These are phyloP conservation scores for Oropetium thomaeum DNA, from an alignment of 176 grass and related monocot genomes.

Conservation along the genomic window DNA sequence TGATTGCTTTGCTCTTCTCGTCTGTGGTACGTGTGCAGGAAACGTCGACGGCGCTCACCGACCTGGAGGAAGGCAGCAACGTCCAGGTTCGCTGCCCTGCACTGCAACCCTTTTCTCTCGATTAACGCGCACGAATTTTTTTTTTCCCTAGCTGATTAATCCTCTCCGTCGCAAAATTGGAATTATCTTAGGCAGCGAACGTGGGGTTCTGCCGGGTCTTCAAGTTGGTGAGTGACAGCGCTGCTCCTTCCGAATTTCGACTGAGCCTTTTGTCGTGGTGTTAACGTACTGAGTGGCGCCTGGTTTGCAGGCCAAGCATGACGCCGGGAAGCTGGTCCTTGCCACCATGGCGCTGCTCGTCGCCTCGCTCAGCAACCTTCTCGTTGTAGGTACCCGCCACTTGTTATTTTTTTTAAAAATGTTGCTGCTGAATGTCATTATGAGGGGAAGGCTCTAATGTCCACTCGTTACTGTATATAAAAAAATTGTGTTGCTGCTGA, in stretches of 20 bases:
- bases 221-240: conserved; percentile 65
- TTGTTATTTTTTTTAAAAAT: neutral
- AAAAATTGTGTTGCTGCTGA: neutral
- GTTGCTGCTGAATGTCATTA: neutral
- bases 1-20: neutral
- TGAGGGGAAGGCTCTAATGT: too few species aligned
- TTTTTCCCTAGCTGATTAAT: neutral
- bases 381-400: conserved; percentile 72
- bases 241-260: neutral
- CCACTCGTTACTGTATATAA: conserved; percentile 19
- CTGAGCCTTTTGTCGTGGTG: neutral
- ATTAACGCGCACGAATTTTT: neutral
- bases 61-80: conserved; percentile 86
- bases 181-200: conserved; percentile 53
- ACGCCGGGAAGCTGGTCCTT: conserved; percentile 64
- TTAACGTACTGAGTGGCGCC: neutral
- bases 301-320: conserved; percentile 69
- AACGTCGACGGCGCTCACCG: conserved; percentile 41
- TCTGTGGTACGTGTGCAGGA: conserved; percentile 43
- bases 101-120: neutral
- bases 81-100: conserved; percentile 50
- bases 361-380: conserved; percentile 81
- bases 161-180: neutral
- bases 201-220: conserved; percentile 87
- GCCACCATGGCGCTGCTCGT: conserved; percentile 75